These are phyloP conservation scores for Diplodia seriata DNA, from an alignment of 2,329 filamentous ascomycete species.

Conservation along the genomic window DNA sequence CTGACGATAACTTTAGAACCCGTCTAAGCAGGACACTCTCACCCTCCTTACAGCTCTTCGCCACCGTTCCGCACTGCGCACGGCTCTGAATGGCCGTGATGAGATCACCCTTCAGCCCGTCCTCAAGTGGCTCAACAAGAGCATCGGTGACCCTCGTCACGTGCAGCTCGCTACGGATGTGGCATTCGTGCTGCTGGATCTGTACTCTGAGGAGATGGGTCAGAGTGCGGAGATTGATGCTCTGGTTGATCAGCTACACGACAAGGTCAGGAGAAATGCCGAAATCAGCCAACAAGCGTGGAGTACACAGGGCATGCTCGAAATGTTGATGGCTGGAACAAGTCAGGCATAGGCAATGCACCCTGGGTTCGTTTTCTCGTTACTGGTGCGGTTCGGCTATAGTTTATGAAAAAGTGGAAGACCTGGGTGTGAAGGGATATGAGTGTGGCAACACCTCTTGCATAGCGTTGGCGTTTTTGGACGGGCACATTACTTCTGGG, in stretches of 20 bases:
- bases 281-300: conserved; percentile 84
- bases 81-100: conserved; percentile 80
- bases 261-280: conserved; percentile 75
- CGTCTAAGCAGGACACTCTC: conserved; percentile 57
- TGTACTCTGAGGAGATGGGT: conserved; percentile 82
- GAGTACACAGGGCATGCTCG: conserved; percentile 86
- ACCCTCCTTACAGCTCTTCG: conserved; percentile 84
- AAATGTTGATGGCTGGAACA: conserved; percentile 68
- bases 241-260: conserved; percentile 72
- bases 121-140: conserved; percentile 79
- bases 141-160: conserved; percentile 83
- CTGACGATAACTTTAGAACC: conserved; percentile 1
- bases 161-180: conserved; percentile 83
- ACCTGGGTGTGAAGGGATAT: neutral
- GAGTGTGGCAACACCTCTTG: conserved; percentile 34
- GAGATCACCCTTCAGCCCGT: conserved; percentile 82
- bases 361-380: conserved; percentile 28
- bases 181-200: conserved; percentile 79
- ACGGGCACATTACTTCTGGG: neutral
- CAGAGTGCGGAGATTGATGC: conserved; percentile 75
- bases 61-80: conserved; percentile 83
- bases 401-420: neutral
- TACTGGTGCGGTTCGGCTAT: neutral
- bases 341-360: conserved; percentile 19
- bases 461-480: conserved; percentile 49